Percentiles rank a stretch among this genome's conserved stretches.
These are phyloP conservation scores for Colletotrichum sp. DNA, from an alignment of 2,329 filamentous ascomycete species.

Conservation along the genomic window DNA sequence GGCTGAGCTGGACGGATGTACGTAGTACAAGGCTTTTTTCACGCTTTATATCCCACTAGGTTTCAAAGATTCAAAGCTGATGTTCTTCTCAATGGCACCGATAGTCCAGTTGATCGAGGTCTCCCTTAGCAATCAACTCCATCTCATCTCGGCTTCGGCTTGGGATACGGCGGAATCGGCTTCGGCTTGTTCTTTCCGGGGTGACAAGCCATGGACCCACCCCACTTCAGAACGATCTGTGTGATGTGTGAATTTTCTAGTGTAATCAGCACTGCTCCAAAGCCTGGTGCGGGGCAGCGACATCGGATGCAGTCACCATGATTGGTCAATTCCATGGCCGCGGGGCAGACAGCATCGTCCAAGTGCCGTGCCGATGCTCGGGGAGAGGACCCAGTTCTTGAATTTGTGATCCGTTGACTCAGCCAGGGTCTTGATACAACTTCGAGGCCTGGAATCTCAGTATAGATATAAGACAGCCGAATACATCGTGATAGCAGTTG, in stretches of 20 bases:
- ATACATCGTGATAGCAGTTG: background rate
- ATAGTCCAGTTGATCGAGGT: background rate
- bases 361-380: background rate
- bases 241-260: background rate
- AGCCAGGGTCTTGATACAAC: background rate
- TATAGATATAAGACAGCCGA: conserved; percentile 3
- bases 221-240: background rate
- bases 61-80: background rate
- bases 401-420: conserved; percentile 1
- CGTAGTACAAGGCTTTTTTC: background rate
- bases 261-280: background rate
- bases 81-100: background rate
- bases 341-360: background rate
- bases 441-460: background rate
- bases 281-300: background rate
- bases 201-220: background rate
- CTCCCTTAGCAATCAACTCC: background rate
- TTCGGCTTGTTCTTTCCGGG: background rate
- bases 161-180: background rate
- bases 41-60: background rate
- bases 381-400: background rate
- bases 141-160: background rate
- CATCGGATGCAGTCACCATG: background rate
- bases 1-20: background rate
- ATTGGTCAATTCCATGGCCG: background rate